Conservation (phyloP, 805 yeast genomes). For the Sugiyamaella marilandica region DNA sequence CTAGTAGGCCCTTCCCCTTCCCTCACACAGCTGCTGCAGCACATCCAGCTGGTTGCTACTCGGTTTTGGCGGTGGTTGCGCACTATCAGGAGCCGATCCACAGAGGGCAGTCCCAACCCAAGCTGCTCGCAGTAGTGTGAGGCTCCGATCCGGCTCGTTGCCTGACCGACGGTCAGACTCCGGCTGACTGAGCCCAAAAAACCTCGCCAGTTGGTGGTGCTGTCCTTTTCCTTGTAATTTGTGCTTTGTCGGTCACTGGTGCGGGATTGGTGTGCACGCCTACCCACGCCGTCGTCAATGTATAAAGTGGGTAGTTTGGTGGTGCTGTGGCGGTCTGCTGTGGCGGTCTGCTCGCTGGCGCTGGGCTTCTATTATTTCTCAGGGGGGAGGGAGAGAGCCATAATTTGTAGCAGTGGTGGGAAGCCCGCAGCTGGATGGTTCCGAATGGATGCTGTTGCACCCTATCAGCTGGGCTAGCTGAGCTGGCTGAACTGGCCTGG, state of each 20-base stretch:
- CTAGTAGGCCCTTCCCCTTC: no score
- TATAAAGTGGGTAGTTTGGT: slow-evolving; percentile 1
- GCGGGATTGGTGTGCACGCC: neutral
- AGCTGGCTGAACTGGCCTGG: no score
- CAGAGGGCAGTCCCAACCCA: slow-evolving; percentile 1
- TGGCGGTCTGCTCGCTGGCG: neutral
- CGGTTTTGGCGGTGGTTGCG: no score
- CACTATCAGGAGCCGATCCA: neutral
- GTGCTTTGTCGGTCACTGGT: slow-evolving; percentile 1
- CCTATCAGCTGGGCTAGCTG: no score
- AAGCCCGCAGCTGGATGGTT: no score
- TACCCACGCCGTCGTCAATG: neutral
- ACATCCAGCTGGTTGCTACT: no score
- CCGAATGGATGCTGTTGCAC: no score
- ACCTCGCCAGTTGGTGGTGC: neutral
- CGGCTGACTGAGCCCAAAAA: slow-evolving; percentile 2
- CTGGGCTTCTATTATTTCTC: neutral
- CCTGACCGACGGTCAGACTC: neutral
- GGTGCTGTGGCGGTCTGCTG: neutral
- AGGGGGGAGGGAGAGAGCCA: no score
- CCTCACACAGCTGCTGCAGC: no score
- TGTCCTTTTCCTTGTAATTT: neutral
- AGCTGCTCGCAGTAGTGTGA: slow-evolving; percentile 1
- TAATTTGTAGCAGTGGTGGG: no score
- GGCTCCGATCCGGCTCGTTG: slow-evolving; percentile 4